Conservation (phyloP, 192 early-diverging fungal genomes). For the Backusella macrospora region DNA sequence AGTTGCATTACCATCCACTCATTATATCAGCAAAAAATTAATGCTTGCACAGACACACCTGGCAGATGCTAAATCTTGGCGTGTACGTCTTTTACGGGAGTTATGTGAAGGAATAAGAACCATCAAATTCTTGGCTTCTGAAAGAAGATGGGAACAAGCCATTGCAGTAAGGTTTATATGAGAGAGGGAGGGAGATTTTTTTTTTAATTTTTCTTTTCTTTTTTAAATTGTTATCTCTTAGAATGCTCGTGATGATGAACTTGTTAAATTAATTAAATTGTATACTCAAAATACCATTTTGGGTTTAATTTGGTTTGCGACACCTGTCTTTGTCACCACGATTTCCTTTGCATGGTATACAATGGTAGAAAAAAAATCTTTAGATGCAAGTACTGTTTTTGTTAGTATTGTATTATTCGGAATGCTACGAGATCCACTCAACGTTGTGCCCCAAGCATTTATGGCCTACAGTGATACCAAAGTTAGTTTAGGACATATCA, state of each 20-base stretch:
- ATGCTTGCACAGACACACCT: constrained; percentile 55
- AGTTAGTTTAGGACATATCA: constrained; percentile 59
- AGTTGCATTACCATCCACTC: constrained; percentile 63
- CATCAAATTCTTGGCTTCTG: constrained; percentile 88
- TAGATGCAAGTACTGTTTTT: constrained; percentile 65
- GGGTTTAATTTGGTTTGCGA: constrained; percentile 54
- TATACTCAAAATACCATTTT: constrained; percentile 40
- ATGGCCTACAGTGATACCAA: constrained; percentile 54
- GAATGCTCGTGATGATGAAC: constrained; percentile 37
- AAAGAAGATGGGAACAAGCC: constrained; percentile 67
- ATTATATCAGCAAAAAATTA: constrained; percentile 58
- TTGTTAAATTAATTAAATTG: constrained; percentile 37
- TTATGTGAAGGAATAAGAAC: constrained; percentile 77
- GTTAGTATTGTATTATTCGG: constrained; percentile 68
- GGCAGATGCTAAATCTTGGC: constrained; percentile 68
- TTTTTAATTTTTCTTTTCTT: constrained; percentile 16
- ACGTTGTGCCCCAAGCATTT: constrained; percentile 61
- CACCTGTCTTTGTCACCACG: constrained; percentile 61
- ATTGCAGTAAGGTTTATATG: constrained; percentile 53
- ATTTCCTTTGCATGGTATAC: constrained; percentile 63
- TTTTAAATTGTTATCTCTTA: not conserved
- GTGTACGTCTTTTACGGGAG: constrained; percentile 79
- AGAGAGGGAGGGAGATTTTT: not conserved
- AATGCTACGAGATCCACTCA: constrained; percentile 58
- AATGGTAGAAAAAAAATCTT: constrained; percentile 47